These are phyloP conservation scores for Penicillium occitanis DNA, from an alignment of 2,329 filamentous ascomycete species.

Conservation along the genomic window DNA sequence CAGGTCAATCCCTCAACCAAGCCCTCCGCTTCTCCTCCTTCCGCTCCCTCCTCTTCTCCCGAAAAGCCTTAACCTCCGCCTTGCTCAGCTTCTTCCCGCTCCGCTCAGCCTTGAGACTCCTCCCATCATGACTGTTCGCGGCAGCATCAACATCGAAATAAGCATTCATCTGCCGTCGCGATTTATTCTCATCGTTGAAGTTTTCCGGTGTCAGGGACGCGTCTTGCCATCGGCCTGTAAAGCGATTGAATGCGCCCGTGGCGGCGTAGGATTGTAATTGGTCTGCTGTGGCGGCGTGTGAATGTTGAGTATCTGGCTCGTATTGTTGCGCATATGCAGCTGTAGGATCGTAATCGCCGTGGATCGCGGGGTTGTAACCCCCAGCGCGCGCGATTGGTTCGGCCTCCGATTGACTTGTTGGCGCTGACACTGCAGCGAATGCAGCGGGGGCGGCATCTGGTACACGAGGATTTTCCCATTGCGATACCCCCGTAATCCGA, in stretches of 20 bases:
- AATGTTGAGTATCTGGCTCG: conserved; percentile 36
- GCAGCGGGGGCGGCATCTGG: conserved; percentile 43
- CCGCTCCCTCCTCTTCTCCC: conserved; percentile 80
- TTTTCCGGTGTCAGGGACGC: conserved; percentile 67
- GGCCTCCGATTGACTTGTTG: conserved; percentile 11
- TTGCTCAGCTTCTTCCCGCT: conserved; percentile 80
- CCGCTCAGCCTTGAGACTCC: conserved; percentile 87
- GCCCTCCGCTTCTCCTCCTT: conserved; percentile 94
- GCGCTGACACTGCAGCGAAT: conserved; percentile 27
- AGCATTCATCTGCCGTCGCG: conserved; percentile 81
- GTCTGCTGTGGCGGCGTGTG: conserved; percentile 32
- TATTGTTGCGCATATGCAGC: conserved; percentile 81
- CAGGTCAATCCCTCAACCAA: conserved; percentile 76
- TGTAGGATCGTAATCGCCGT: conserved; percentile 93
- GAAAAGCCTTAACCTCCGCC: conserved; percentile 84
- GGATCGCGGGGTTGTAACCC: conserved; percentile 93
- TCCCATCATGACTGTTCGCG: conserved; percentile 84
- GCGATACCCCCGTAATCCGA: conserved; percentile 69
- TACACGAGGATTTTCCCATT: conserved; percentile 85
- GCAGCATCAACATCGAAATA: conserved; percentile 96
- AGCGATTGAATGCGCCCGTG: conserved; percentile 82
- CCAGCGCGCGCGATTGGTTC: conserved; percentile 49
- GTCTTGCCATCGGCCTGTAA: conserved; percentile 79
- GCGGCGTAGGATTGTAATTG: conserved; percentile 55
- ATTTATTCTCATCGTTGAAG: conserved; percentile 85